Conservation (phyloP, 179 eudicot species). For the Heliamphora pulchella region DNA sequence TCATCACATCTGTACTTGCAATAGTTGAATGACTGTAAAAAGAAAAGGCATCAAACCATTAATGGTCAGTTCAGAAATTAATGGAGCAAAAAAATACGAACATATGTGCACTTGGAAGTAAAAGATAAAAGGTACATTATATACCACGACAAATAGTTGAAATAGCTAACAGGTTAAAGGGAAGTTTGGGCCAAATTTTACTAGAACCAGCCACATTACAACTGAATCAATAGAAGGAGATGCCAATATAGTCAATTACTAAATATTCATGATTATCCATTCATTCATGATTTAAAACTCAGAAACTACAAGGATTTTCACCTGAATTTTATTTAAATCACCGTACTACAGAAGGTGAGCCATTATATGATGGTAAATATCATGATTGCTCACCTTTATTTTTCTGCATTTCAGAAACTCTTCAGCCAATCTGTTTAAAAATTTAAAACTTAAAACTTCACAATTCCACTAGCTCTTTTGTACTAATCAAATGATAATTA, state of each 20-base stretch:
- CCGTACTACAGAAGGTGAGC: neutral
- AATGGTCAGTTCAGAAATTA: neutral
- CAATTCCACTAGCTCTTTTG: no score
- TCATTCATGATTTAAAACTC: neutral
- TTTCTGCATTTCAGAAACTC: no score
- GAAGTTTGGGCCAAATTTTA: neutral
- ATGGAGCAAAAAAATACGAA: neutral
- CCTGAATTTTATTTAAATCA: no score
- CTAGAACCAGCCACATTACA: neutral
- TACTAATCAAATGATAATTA: no score
- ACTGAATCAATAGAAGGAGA: neutral
- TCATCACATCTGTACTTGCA: slow-evolving; percentile 99
- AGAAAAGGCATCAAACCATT: neutral
- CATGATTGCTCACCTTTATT: neutral
- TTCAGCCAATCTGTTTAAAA: no score
- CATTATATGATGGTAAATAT: neutral
- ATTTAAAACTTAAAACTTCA: no score
- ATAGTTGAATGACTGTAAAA: slow-evolving; percentile 87
- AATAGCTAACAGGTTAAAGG: neutral
- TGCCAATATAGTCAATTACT: no score
- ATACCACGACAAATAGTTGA: neutral
- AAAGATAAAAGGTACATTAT: no score
- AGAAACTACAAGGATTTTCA: neutral
- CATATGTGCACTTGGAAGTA: neutral
- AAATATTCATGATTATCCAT: neutral